A percentile compares a stretch with the other conserved stretches of the same genome.
Conservation (phyloP, 1,284 basidiomycete species). For the Heterobasidion occidentale region DNA sequence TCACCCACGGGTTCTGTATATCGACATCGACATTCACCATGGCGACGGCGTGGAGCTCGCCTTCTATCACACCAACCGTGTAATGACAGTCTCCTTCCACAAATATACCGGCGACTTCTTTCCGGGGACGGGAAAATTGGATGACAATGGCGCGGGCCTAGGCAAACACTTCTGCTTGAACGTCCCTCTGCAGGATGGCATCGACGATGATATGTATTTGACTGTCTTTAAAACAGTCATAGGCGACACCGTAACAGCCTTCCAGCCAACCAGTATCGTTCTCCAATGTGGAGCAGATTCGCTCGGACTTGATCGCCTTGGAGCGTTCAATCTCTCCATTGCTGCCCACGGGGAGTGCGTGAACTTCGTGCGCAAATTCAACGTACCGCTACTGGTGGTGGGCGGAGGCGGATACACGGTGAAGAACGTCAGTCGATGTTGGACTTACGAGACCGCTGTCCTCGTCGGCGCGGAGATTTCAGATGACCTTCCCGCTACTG, state of each 20-base stretch:
- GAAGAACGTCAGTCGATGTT: slow-evolving; percentile 95
- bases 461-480: slow-evolving; percentile 82
- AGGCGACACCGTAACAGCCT: slow-evolving; percentile 87
- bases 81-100: slow-evolving; percentile 98
- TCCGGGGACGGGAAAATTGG: slow-evolving; percentile 89
- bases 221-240: slow-evolving; percentile 95
- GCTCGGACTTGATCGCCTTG: slow-evolving; percentile 88
- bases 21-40: slow-evolving; percentile 97
- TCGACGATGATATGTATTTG: slow-evolving; percentile 96
- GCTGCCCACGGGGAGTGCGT: slow-evolving; percentile 99
- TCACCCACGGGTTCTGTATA: slow-evolving; percentile 88
- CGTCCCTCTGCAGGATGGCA: slow-evolving; percentile 92
- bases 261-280: slow-evolving; percentile 88
- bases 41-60: slow-evolving; percentile 97
- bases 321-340: slow-evolving; percentile 98
- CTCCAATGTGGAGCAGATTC: slow-evolving; percentile 98
- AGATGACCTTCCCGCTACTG: slow-evolving; percentile 81
- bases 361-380: slow-evolving; percentile 90
- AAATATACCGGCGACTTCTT: slow-evolving; percentile 99
- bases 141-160: slow-evolving; percentile 78
- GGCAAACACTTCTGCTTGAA: slow-evolving; percentile 97
- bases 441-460: slow-evolving; percentile 97
- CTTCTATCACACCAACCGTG: slow-evolving; percentile 96
- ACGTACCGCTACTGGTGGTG: slow-evolving; percentile 83
- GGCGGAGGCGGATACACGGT: slow-evolving; percentile 97